These are phyloP conservation scores for Trametes versicolor DNA, from an alignment of 1,284 basidiomycete species.

Conservation along the genomic window DNA sequence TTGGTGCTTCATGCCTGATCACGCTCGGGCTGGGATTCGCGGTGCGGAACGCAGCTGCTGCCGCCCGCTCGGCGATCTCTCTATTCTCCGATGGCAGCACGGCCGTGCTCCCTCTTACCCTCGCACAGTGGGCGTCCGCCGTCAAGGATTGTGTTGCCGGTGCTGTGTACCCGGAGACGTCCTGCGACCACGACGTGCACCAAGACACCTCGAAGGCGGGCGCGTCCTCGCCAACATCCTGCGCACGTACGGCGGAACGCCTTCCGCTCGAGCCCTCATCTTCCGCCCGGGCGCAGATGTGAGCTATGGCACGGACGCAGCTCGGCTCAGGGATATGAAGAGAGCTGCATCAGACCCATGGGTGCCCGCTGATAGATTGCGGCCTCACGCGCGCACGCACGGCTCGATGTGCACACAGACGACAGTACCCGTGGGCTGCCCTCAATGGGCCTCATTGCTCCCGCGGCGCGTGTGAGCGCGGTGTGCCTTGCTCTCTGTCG, in stretches of 20 bases:
- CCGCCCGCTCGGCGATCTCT: constrained; percentile 32
- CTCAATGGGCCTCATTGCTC: constrained; percentile 7
- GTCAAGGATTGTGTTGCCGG: constrained; percentile 4
- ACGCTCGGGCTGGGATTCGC: constrained; percentile 1
- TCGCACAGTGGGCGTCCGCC: not conserved
- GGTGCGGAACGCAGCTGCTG: not conserved
- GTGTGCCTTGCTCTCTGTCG: not conserved
- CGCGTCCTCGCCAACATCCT: not conserved
- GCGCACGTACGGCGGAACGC: not conserved
- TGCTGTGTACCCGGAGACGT: constrained; percentile 7
- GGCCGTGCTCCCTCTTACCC: not conserved
- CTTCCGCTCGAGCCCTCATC: not conserved
- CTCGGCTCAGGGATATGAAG: constrained; percentile 21
- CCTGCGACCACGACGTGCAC: not conserved
- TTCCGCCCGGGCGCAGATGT: not conserved
- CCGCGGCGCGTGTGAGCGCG: constrained; percentile 11
- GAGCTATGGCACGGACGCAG: not conserved
- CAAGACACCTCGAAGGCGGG: constrained; percentile 1
- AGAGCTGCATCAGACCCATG: constrained; percentile 17
- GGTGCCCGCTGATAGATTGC: constrained; percentile 19
- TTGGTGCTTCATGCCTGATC: too few species aligned
- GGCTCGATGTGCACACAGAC: not conserved
- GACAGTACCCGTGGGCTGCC: not conserved
- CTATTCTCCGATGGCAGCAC: constrained; percentile 29
- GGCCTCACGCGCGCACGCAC: not conserved